Evolutionary conservation across 2,329 filamentous ascomycete species (phyloP), one percentile per base, ranked within the genome.

Genomic region (Orbilia ellipsospora): DNA sequence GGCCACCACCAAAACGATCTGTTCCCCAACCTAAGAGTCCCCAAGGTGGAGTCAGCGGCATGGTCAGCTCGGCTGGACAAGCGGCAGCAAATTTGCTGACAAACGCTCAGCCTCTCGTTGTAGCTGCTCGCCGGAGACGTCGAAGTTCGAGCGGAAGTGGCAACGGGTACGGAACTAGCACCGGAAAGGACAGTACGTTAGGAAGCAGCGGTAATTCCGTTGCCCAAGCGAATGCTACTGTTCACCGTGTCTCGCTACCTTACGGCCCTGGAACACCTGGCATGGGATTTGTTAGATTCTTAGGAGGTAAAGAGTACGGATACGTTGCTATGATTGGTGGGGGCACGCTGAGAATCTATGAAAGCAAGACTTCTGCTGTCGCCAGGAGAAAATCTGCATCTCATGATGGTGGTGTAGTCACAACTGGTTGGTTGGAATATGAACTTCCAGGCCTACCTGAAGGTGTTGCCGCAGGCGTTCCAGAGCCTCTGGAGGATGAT

Each of bases 81-180:
- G 88, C 90, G 16, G 90, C 91, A 0, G 90, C 91, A 42, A 92
- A 88, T 74, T 87, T 91, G 5, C 84, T 93, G 57, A 90, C 88
- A 60, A 90, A 83, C 66, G 85, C 85, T 1, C 85, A 86, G 60
- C 85, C 90, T 20, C 89, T 92, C 4, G 87, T 92, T 66, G 88
- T 90, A 51, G 91, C 87, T 45, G 89, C 91, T 7, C 87, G 88
- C 65, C 83, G 85, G 70, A 82, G 87, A 80, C 57, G 81, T 81
- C 7, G 82, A 78, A 65, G 66, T 40, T 77, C 68, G 2, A 79
- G 78, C 42, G 63, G 77, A 20, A 79, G 77, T 16, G 73, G 62
- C 45, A 76, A 64, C 50, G 72, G 68, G 5, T 77, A 78, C 68
- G 83, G 84, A 36, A 83, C 85, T 1, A 85, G 85, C 64, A 81